These are phyloP conservation scores for Saraca asoca DNA, from an alignment of 331 rosid genomes.

Conservation along the genomic window DNA sequence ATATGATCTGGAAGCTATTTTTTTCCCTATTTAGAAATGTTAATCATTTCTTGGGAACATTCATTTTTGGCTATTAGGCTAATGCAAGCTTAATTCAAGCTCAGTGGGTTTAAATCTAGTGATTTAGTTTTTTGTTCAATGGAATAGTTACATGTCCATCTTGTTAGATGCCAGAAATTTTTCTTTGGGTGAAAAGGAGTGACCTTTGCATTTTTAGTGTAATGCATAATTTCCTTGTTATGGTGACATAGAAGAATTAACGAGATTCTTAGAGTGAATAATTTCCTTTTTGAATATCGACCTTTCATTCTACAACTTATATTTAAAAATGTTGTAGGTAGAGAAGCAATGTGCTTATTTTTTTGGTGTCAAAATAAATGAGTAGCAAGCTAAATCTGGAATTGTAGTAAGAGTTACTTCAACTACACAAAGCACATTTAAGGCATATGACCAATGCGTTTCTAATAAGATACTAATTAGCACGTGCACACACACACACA, in stretches of 20 bases:
- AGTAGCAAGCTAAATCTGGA: conserved; percentile 88
- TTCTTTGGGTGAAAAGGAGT: not conserved
- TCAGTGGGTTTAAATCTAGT: too few species aligned
- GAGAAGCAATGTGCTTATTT: conserved; percentile 95
- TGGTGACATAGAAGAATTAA: not conserved
- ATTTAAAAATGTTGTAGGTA: conserved; percentile 65
- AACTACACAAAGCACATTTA: conserved; percentile 92
- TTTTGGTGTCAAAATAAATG: conserved; percentile 86
- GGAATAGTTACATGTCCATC: conserved; percentile 3
- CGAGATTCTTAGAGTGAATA: conserved; percentile 11
- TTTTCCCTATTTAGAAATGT: not conserved
- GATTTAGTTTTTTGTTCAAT: conserved; percentile 1
- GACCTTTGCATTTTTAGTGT: not conserved
- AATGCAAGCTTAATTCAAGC: too few species aligned
- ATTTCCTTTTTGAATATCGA: not conserved
- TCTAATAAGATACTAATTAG: not conserved
- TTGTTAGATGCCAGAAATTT: not conserved
- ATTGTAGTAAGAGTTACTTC: conserved; percentile 91
- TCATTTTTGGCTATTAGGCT: too few species aligned
- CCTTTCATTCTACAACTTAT: conserved; percentile 32
- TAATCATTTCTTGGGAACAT: too few species aligned
- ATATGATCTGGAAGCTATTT: conserved; percentile 24
- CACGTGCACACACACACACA: too few species aligned
- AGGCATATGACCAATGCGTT: conserved; percentile 52
- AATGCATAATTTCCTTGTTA: conserved; percentile 2